Conservation (phyloP, 164 flowering plant genomes). For the Nelumbo lutea region DNA sequence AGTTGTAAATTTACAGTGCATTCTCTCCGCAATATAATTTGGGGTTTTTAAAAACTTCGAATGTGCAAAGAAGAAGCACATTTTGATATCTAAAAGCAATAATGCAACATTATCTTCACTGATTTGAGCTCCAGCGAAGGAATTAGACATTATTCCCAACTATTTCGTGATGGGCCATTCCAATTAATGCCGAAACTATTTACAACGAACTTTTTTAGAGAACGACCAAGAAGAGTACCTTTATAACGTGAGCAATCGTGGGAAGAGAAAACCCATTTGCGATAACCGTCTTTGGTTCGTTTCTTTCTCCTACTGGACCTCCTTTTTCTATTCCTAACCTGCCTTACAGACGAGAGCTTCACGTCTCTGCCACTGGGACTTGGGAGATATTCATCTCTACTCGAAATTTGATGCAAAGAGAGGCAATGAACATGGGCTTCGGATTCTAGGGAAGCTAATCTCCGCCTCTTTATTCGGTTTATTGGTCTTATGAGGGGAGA, state of each 20-base stretch:
- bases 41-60: too few species aligned
- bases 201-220: neutral
- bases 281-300: slow-evolving; percentile 4
- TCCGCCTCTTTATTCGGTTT: slow-evolving; percentile 10
- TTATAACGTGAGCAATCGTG: slow-evolving; percentile 26
- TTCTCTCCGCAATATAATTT: too few species aligned
- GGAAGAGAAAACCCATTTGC: slow-evolving; percentile 39
- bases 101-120: too few species aligned
- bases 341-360: neutral
- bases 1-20: too few species aligned
- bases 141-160: neutral
- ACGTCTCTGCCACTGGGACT: slow-evolving; percentile 3
- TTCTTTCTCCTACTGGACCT: slow-evolving; percentile 4
- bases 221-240: slow-evolving; percentile 14
- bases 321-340: neutral
- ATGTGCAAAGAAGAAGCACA: too few species aligned
- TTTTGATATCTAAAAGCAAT: too few species aligned
- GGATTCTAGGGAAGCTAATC: slow-evolving; percentile 10
- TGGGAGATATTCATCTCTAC: neutral
- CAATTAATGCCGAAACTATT: neutral
- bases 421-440: neutral
- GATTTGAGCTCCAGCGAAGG: too few species aligned
- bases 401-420: neutral
- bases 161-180: neutral
- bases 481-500: slow-evolving; percentile 1